These are phyloP conservation scores for Hypoxylon subgilvum DNA, from an alignment of 495 filamentous ascomycete genomes.

Conservation along the genomic window DNA sequence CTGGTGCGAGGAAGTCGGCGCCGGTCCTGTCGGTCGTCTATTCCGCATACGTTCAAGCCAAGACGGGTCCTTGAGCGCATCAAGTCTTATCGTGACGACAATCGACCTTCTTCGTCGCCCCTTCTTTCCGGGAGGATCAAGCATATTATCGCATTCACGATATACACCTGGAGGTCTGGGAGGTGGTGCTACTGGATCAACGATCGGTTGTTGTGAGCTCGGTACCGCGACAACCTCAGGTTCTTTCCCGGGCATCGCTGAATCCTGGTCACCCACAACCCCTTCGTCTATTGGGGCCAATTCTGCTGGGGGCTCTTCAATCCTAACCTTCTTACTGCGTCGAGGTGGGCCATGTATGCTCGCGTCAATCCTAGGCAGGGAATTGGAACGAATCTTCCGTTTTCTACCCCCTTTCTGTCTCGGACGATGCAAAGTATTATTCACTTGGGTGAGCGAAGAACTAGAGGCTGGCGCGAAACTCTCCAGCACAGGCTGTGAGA, in stretches of 20 bases:
- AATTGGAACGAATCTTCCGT: conserved; percentile 2
- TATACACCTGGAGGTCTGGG: conserved; percentile 36
- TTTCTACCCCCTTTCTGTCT: conserved; percentile 10
- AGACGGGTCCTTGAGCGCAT: conserved; percentile 38
- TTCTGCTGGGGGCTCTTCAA: background rate
- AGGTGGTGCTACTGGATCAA: background rate
- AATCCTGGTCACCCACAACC: background rate
- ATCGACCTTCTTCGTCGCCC: conserved; percentile 42
- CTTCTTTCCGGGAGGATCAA: conserved; percentile 38
- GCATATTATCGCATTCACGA: conserved; percentile 33
- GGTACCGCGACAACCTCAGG: background rate
- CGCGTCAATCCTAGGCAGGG: background rate
- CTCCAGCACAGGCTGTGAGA: conserved; percentile 18
- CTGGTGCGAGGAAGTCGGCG: background rate
- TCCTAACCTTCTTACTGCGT: conserved; percentile 17
- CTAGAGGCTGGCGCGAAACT: conserved; percentile 12
- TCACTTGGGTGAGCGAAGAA: conserved; percentile 13
- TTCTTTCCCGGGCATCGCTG: background rate
- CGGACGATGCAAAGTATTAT: conserved; percentile 2
- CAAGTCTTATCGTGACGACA: conserved; percentile 43
- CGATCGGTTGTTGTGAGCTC: background rate
- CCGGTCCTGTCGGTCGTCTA: background rate
- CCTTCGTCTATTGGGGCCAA: background rate
- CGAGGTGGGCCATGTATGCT: background rate
- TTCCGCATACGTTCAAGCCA: conserved; percentile 13